A percentile compares a stretch with the other conserved stretches of the same genome.
phyloP scores from a whole-genome alignment of 768 basidiomycete species.

The Boletus tylopilopsis region DNA sequence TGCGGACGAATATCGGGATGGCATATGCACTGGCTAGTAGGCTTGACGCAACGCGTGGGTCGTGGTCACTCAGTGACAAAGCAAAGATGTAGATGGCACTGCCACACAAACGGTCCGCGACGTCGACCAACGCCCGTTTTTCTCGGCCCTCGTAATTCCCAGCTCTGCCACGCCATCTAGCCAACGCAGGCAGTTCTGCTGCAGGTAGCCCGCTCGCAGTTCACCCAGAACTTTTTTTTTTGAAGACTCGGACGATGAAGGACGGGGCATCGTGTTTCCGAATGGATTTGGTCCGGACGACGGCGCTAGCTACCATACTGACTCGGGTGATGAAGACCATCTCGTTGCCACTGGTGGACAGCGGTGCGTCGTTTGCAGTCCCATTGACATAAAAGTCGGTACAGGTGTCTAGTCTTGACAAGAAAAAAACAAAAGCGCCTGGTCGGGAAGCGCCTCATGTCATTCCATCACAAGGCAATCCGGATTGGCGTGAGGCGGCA shows the following conservation, averaged over 20 bases:
- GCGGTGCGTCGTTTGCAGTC: conserved; percentile 63
- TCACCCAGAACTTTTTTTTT: conserved; percentile 38
- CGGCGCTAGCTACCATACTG: conserved; percentile 25
- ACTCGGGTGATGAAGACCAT: conserved; percentile 64
- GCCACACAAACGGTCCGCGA: too few species aligned
- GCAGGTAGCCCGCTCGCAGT: conserved; percentile 55
- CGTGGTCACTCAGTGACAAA: too few species aligned
- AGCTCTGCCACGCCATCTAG: conserved; percentile 56
- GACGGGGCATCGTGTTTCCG: conserved; percentile 22
- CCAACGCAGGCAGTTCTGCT: conserved; percentile 36
- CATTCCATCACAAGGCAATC: conserved; percentile 82
- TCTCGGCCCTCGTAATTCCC: conserved; percentile 58
- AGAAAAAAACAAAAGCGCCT: conserved; percentile 35
- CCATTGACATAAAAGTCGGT: conserved; percentile 56
- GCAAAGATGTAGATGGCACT: too few species aligned
- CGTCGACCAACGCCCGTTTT: conserved; percentile 70
- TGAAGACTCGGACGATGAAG: conserved; percentile 26
- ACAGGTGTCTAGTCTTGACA: conserved; percentile 36
- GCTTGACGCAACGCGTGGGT: too few species aligned
- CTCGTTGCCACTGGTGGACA: conserved; percentile 58
- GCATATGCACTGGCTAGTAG: too few species aligned
- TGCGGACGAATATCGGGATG: too few species aligned
- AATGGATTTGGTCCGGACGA: conserved; percentile 23
- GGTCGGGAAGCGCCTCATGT: conserved; percentile 63
- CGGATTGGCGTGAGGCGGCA: conserved; percentile 85